Base-by-base conservation (phyloP, 2,329 filamentous ascomycete genomes). In the Blumeria hordei region DNA sequence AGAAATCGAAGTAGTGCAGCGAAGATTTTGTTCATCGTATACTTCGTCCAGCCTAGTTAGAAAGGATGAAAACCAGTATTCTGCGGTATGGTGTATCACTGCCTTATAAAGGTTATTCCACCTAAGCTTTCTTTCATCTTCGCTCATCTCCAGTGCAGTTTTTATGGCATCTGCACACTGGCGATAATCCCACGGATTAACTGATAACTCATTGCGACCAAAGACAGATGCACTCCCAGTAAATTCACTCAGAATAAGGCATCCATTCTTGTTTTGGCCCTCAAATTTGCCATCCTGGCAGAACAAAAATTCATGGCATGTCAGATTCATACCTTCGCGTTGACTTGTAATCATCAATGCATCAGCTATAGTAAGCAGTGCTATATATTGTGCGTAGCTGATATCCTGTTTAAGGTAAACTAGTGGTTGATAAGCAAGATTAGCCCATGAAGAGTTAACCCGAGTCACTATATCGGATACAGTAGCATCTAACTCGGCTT, bases 351-450 rank as follows among this genome's bases (percentile, higher is more conserved):
- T 92, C 78, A 95, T 92, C 53, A 96, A 72, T 2, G 83, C 85
- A 69, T 96, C 88, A 1, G 90, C 92, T 54, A 93, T 82, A 3
- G 86, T 87, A 50, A 95, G 74, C 7, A 96, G 72, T 1, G 88
- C 90, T n/a, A 96, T 75, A 63, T 95, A 96, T 65, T 95, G 88
- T 0, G 85, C 74, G 64, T 94, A 94, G 56, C 85, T 82, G 57
- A 96, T 92, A 62, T 96, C 90, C 67, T 96, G 90, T 68, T 93
- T 88, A 54, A 96, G 72, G 67, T 95, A 95, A 6, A 95, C 85
- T 10, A 96, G 76, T 0, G 90, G 90, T 64, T 94, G 88, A 63
- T 95, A 92, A 0, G 87, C 85, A 53, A 96, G 73, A 32, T 88
- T 94, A 6, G 88, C 88, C 73, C 88, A 88, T 0, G 81, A 80